Conservation (phyloP, 192 early-diverging fungal genomes). For the Backusella morwellensis region DNA sequence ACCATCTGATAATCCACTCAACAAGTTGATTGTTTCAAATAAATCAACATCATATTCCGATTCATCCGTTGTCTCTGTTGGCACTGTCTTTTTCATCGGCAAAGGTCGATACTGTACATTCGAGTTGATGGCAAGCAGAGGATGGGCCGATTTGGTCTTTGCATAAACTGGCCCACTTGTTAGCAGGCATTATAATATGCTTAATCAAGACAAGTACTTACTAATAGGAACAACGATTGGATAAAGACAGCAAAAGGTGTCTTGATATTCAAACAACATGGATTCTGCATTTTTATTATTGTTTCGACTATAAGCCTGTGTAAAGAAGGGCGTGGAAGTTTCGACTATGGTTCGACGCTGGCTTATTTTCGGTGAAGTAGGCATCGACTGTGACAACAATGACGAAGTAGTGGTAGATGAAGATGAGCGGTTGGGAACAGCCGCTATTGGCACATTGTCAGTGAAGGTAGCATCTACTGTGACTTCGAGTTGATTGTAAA, state of each 20-base stretch:
- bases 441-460: slow-evolving; percentile 27
- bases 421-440: not conserved
- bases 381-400: not conserved
- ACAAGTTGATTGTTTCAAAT: slow-evolving; percentile 52
- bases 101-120: slow-evolving; percentile 36
- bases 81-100: slow-evolving; percentile 14
- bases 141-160: slow-evolving; percentile 39
- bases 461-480: slow-evolving; percentile 53
- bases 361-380: slow-evolving; percentile 11
- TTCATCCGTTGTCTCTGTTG: slow-evolving; percentile 28
- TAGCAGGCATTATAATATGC: too few relatives aligned
- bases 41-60: slow-evolving; percentile 48
- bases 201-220: slow-evolving; percentile 27
- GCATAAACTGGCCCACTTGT: slow-evolving; percentile 19
- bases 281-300: slow-evolving; percentile 38
- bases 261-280: slow-evolving; percentile 39
- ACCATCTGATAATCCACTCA: slow-evolving; percentile 53
- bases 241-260: slow-evolving; percentile 44
- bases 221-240: slow-evolving; percentile 55
- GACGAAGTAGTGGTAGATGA: not conserved
- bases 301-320: slow-evolving; percentile 44
- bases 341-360: slow-evolving; percentile 16
- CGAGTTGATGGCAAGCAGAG: slow-evolving; percentile 36
- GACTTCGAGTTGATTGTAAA: slow-evolving; percentile 53
- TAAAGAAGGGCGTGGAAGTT: slow-evolving; percentile 33